phyloP scores from a whole-genome alignment of 2,329 filamentous ascomycete species.

The Colletotrichum brevisporum region DNA sequence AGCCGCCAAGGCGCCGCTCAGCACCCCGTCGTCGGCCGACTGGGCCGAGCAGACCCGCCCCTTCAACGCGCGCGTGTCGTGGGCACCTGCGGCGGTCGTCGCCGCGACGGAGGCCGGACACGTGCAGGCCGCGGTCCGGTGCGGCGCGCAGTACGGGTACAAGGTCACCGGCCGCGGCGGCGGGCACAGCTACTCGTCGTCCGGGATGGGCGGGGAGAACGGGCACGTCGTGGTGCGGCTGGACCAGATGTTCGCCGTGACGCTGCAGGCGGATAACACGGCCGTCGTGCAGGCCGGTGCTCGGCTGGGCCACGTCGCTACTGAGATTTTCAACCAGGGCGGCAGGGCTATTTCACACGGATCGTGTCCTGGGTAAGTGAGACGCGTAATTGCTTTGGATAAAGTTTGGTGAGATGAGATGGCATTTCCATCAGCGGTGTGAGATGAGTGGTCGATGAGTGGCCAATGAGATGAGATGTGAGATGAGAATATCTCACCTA shows the following conservation, averaged over 20 bases:
- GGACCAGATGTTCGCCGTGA: conserved; percentile 59
- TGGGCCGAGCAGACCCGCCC: conserved; percentile 44
- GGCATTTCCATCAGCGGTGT: no score
- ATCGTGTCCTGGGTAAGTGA: conserved; percentile 64
- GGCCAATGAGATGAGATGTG: no score
- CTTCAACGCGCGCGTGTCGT: conserved; percentile 51
- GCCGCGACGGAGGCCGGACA: conserved; percentile 58
- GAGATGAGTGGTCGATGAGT: no score
- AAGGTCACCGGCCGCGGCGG: conserved; percentile 65
- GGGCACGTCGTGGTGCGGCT: conserved; percentile 64
- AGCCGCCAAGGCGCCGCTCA: conserved; percentile 42
- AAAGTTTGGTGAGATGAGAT: no score
- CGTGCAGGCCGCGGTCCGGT: conserved; percentile 61
- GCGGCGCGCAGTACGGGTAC: conserved; percentile 56
- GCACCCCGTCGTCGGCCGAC: conserved; percentile 38
- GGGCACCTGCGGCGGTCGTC: conserved; percentile 60
- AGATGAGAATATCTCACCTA: no score
- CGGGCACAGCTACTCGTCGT: conserved; percentile 66
- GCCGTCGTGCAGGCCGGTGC: conserved; percentile 64
- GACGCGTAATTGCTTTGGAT: no score
- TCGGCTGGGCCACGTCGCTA: conserved; percentile 62
- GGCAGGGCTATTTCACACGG: conserved; percentile 62
- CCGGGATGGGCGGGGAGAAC: conserved; percentile 63
- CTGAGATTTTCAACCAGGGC: conserved; percentile 55
- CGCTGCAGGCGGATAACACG: conserved; percentile 55